These are phyloP conservation scores for Pouteria campechiana DNA, from an alignment of 179 eudicot species.

Conservation along the genomic window DNA sequence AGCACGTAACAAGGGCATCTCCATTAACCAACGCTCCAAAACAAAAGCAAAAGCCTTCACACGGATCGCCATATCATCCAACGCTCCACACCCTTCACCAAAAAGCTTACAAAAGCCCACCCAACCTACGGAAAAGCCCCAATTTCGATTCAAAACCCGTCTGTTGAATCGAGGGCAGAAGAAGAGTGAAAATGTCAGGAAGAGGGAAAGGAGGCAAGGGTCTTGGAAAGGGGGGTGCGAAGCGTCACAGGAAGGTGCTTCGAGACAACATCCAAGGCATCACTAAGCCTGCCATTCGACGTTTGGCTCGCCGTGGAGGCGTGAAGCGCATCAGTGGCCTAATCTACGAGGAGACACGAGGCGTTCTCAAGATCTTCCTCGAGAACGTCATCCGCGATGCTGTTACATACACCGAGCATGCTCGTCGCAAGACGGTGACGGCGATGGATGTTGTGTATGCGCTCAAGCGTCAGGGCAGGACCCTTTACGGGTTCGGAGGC, in stretches of 20 bases:
- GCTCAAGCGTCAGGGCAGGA: slow-evolving; percentile 17
- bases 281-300: slow-evolving; percentile 16
- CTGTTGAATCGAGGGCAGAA: too few species aligned
- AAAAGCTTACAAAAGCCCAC: too few species aligned
- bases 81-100: too few species aligned
- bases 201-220: slow-evolving; percentile 21
- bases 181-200: slow-evolving; percentile 15
- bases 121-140: too few species aligned
- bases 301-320: slow-evolving; percentile 11
- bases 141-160: too few species aligned
- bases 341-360: slow-evolving; percentile 15
- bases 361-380: slow-evolving; percentile 12
- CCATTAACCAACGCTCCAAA: too few species aligned
- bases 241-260: slow-evolving; percentile 12
- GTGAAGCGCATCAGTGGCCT: slow-evolving; percentile 10
- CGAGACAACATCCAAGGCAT: slow-evolving; percentile 17
- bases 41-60: too few species aligned
- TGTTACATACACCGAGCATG: slow-evolving; percentile 16
- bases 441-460: slow-evolving; percentile 19
- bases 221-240: slow-evolving; percentile 15
- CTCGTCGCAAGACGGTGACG: slow-evolving; percentile 16
- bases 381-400: slow-evolving; percentile 18
- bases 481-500: slow-evolving; percentile 10
- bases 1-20: too few species aligned
- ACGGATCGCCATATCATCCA: too few species aligned